Evolutionary conservation across 2,329 filamentous ascomycete species (phyloP).

Genomic region (Chlorencoelia australis): DNA sequence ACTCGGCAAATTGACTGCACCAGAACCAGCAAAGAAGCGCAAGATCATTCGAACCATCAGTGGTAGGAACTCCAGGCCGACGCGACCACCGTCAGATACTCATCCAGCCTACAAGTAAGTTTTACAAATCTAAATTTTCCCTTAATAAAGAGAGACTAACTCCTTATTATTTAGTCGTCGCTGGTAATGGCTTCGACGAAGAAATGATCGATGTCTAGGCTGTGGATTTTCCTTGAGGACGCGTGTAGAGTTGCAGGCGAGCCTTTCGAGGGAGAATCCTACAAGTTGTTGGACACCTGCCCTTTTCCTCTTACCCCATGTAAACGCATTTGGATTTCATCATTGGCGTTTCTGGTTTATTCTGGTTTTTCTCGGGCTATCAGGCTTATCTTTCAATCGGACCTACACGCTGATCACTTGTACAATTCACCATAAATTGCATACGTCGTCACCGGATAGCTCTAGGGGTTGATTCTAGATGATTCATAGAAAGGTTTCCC

Average conservation of each 20-base stretch:
- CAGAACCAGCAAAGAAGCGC: slow-evolving; percentile 7
- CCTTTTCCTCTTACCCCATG: too few species aligned
- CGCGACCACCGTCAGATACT: slow-evolving; percentile 26
- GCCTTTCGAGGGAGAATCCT: slow-evolving; percentile 18
- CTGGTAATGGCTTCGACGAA: slow-evolving; percentile 27
- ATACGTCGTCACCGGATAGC: too few species aligned
- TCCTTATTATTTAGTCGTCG: slow-evolving; percentile 25
- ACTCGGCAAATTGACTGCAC: slow-evolving; percentile 18
- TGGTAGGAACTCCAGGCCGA: slow-evolving; percentile 12
- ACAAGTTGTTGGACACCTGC: slow-evolving; percentile 22
- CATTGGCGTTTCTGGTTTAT: too few species aligned
- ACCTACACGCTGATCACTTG: too few species aligned
- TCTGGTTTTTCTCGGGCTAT: too few species aligned
- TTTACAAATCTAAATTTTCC: slow-evolving; percentile 6
- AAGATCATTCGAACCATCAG: slow-evolving; percentile 10
- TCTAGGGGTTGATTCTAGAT: too few species aligned
- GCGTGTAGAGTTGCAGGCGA: slow-evolving; percentile 12
- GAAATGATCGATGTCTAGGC: neutral
- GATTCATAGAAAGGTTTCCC: too few species aligned
- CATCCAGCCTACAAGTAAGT: slow-evolving; percentile 29
- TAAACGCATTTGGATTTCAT: too few species aligned
- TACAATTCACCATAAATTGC: too few species aligned
- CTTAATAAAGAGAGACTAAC: slow-evolving; percentile 14
- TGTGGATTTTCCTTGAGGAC: neutral
- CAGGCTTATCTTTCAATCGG: too few species aligned